These are phyloP conservation scores for Harrya chromipes DNA, from an alignment of 768 basidiomycete species.

Conservation along the genomic window DNA sequence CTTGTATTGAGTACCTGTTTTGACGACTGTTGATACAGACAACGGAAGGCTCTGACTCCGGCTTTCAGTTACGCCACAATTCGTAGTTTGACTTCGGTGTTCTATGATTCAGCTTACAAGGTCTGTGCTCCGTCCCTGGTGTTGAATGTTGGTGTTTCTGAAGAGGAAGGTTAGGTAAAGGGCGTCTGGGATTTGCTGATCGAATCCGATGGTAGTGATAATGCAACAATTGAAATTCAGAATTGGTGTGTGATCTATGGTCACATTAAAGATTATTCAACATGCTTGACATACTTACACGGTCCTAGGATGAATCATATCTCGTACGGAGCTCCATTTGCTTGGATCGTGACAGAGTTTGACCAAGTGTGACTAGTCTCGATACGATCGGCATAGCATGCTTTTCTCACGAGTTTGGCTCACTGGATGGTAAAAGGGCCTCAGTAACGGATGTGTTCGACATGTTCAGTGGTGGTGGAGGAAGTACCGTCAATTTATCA, in stretches of 20 bases:
- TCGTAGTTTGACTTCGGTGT: slow-evolving; percentile 34
- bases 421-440: slow-evolving; percentile 35
- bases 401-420: slow-evolving; percentile 44
- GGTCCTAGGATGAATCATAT: slow-evolving; percentile 39
- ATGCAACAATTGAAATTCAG: slow-evolving; percentile 45
- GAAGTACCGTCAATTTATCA: slow-evolving; percentile 2
- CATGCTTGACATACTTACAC: too few relatives aligned
- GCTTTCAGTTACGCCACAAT: slow-evolving; percentile 43
- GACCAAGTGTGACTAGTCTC: slow-evolving; percentile 24
- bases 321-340: slow-evolving; percentile 29
- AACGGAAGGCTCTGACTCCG: slow-evolving; percentile 37
- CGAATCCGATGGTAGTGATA: slow-evolving; percentile 19
- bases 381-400: slow-evolving; percentile 46
- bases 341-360: background rate
- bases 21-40: slow-evolving; percentile 21
- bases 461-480: slow-evolving; percentile 14
- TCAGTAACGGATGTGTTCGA: slow-evolving; percentile 28
- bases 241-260: slow-evolving; percentile 33
- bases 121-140: slow-evolving; percentile 23
- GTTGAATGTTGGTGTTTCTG: background rate
- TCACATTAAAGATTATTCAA: too few relatives aligned
- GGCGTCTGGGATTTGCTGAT: slow-evolving; percentile 30
- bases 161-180: slow-evolving; percentile 24
- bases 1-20: slow-evolving; percentile 1
- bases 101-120: slow-evolving; percentile 43